A percentile compares a stretch with the other conserved stretches of the same genome.
Conservation (phyloP, 2,329 filamentous ascomycete genomes). For the Hortaea sp. region DNA sequence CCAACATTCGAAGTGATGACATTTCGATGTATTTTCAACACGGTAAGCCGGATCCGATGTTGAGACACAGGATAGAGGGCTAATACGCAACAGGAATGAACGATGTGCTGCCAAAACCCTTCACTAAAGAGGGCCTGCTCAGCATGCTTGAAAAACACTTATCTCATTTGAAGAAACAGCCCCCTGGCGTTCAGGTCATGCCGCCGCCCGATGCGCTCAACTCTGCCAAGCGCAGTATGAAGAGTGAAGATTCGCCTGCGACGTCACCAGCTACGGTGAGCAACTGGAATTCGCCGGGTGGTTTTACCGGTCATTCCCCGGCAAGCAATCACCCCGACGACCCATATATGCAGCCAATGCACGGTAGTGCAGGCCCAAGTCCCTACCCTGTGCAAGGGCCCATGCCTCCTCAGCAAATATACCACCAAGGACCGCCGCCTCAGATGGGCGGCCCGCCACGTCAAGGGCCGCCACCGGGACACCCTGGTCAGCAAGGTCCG, state of each 20-base stretch:
- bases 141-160: slow-evolving; percentile 80
- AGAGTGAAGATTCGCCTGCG: slow-evolving; percentile 53
- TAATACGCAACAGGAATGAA: slow-evolving; percentile 65
- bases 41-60: slow-evolving; percentile 47
- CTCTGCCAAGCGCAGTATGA: slow-evolving; percentile 46
- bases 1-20: slow-evolving; percentile 92
- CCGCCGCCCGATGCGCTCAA: slow-evolving; percentile 41
- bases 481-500: slow-evolving; percentile 9
- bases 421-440: slow-evolving; percentile 29
- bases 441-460: slow-evolving; percentile 25
- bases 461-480: background rate
- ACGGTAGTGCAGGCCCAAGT: slow-evolving; percentile 29
- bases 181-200: slow-evolving; percentile 31
- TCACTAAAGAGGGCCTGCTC: slow-evolving; percentile 75
- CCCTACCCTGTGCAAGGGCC: slow-evolving; percentile 26
- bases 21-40: slow-evolving; percentile 96
- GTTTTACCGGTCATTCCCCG: slow-evolving; percentile 47
- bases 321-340: slow-evolving; percentile 35
- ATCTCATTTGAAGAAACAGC: slow-evolving; percentile 61
- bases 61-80: background rate
- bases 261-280: slow-evolving; percentile 51
- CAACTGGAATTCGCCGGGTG: slow-evolving; percentile 55
- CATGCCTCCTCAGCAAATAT: slow-evolving; percentile 19
- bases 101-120: slow-evolving; percentile 91
- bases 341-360: slow-evolving; percentile 36